Base-by-base conservation (phyloP, 345 rosid genomes). In the Chamaenerion angustifolium region DNA sequence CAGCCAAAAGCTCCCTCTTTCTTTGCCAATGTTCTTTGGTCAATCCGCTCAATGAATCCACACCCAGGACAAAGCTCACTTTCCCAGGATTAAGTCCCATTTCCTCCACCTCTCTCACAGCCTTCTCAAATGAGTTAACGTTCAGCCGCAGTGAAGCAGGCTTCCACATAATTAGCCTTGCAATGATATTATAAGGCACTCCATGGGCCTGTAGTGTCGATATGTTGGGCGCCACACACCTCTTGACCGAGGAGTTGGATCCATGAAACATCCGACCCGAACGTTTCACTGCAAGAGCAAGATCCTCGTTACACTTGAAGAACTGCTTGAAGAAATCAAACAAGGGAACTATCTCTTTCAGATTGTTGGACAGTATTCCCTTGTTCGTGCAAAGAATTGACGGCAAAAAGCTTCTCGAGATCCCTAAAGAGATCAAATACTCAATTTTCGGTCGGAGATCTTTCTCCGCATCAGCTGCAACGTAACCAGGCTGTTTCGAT, bases 401-500 rank as follows among this genome's bases (percentile, higher is more conserved):
- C 16, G 43, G 23, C 46, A 69, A 49, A 27, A 42, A 47, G 40
- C 23, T 11, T 40, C 58, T 51, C 16, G 8, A 17, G 52, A 65
- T 46, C 45, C 70, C 70, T 45, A 65, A 6, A 0, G 64, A 58
- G 23, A 61, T 45, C 16, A 69, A 43, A 52, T 48, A 69, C 14
- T 65, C 58, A 44, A 69, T 42, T 57, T 69, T 65, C n/a, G 70
- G 74, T 15, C 50, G 49, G 45, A 69, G 58, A 46, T n/a, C 58
- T 42, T 51, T 64, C 46, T 50, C 64, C 0, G 52, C 54, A 16
- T 64, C 21, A 10, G 67, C 45, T 6, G 47, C 16, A 2, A 64
- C 13, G n/a, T 56, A 12, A 9, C 8, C 12, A 0, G 74, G 74
- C 25, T 18, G 12, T 51, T 10, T 41, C 7, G 60, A 48, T 14